Conservation (phyloP, 352 stramenopile genomes). For the Aphanomyces invadans region DNA sequence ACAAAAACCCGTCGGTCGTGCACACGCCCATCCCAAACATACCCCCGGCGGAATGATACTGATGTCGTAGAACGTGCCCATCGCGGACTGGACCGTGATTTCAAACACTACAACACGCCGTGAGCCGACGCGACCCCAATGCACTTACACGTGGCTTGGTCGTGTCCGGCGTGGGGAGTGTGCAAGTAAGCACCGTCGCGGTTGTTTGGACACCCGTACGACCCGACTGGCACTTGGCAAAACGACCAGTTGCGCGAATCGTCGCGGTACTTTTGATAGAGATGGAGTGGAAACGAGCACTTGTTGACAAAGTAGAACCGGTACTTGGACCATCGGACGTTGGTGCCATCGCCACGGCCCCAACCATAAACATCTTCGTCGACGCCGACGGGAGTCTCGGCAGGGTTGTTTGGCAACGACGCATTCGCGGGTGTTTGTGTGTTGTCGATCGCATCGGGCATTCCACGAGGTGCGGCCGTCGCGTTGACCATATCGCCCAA, state of each 20-base stretch:
- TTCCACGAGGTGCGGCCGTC: background rate
- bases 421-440: background rate
- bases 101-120: constrained; percentile 14
- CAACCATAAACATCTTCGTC: background rate
- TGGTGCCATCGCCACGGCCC: background rate
- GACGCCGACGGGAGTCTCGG: no score
- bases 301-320: constrained; percentile 22
- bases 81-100: background rate
- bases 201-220: constrained; percentile 4
- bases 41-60: constrained; percentile 21
- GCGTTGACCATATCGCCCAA: background rate
- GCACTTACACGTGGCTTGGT: constrained; percentile 17
- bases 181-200: background rate
- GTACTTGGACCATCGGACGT: background rate
- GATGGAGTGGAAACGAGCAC: background rate
- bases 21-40: background rate
- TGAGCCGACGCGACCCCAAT: background rate
- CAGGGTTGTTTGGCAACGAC: background rate
- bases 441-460: background rate
- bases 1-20: background rate
- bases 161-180: background rate
- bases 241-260: background rate
- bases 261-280: constrained; percentile 11
- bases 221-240: background rate
- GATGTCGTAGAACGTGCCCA: background rate